These are phyloP conservation scores for Gonium pectorale DNA, from an alignment of 139 green algal genomes.

Conservation along the genomic window DNA sequence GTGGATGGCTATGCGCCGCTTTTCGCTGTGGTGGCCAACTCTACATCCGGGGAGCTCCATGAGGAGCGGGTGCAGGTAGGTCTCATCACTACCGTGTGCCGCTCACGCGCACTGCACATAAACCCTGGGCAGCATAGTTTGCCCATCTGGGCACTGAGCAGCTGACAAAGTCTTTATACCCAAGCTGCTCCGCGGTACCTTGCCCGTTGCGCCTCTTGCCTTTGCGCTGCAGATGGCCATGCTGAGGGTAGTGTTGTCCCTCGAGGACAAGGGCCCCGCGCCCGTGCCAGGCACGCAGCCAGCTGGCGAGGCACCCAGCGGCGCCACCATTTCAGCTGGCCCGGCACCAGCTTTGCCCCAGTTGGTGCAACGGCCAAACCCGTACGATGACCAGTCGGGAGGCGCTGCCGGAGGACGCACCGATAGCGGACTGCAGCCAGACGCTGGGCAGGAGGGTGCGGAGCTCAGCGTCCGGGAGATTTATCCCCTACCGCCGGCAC, in stretches of 20 bases:
- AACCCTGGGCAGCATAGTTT: too few species aligned
- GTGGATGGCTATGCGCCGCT: slow-evolving; percentile 75
- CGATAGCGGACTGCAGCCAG: too few species aligned
- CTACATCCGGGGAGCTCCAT: neutral
- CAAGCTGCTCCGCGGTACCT: too few species aligned
- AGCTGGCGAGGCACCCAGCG: neutral
- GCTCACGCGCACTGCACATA: too few species aligned
- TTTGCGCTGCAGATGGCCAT: slow-evolving; percentile 53
- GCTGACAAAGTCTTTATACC: too few species aligned
- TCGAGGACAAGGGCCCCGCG: slow-evolving; percentile 55
- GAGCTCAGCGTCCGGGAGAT: slow-evolving; percentile 6
- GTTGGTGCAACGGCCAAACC: neutral
- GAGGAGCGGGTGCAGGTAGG: slow-evolving; percentile 60
- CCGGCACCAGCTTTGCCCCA: too few species aligned
- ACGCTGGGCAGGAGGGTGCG: too few species aligned
- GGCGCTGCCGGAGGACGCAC: too few species aligned
- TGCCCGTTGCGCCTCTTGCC: too few species aligned
- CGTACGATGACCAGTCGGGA: too few species aligned
- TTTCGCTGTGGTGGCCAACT: slow-evolving; percentile 50
- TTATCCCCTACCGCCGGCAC: neutral
- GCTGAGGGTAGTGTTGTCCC: slow-evolving; percentile 63
- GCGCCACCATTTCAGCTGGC: neutral
- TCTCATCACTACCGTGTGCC: too few species aligned
- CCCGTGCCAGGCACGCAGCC: neutral
- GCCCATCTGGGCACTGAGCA: too few species aligned